A percentile compares a stretch with the other conserved stretches of the same genome.
phyloP scores from a whole-genome alignment of 371 early-diverging fungal genomes.

The Mortierella sp. region DNA sequence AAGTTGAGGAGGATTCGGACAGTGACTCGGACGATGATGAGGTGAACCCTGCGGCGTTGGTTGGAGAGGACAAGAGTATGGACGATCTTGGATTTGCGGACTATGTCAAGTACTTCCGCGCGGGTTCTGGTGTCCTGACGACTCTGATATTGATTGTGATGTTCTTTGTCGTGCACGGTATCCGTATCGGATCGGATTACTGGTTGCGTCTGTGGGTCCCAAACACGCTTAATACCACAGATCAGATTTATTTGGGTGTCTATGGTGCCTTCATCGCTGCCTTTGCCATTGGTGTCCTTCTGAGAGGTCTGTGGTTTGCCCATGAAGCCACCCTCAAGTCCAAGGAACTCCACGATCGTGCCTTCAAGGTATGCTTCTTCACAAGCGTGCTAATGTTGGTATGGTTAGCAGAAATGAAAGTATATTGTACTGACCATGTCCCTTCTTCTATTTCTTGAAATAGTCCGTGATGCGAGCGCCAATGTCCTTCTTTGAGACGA shows the following conservation, averaged over 20 bases:
- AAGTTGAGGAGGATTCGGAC: neutral
- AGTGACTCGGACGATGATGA: constrained; percentile 17
- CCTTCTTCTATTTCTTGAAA: constrained; percentile 4
- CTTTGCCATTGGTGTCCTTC: constrained; percentile 59
- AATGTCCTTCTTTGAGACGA: constrained; percentile 84
- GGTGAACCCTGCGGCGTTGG: constrained; percentile 19
- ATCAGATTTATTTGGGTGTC: constrained; percentile 64
- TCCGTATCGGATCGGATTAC: constrained; percentile 59
- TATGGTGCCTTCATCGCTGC: constrained; percentile 62
- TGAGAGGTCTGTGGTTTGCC: constrained; percentile 60
- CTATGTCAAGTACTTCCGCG: constrained; percentile 35
- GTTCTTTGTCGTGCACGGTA: constrained; percentile 31
- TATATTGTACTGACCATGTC: neutral
- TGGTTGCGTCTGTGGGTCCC: constrained; percentile 71
- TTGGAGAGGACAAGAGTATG: constrained; percentile 43
- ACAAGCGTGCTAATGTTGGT: neutral
- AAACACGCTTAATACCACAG: constrained; percentile 50
- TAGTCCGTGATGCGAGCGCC: constrained; percentile 68
- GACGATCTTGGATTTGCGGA: constrained; percentile 43
- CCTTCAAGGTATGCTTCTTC: constrained; percentile 19
- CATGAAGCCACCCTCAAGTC: constrained; percentile 58
- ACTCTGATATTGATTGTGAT: constrained; percentile 14
- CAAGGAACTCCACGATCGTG: constrained; percentile 59
- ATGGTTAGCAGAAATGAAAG: neutral
- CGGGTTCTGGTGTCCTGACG: constrained; percentile 22